phyloP scores from a whole-genome alignment of 2,329 filamentous ascomycete species.

The Massarina eburnea region DNA sequence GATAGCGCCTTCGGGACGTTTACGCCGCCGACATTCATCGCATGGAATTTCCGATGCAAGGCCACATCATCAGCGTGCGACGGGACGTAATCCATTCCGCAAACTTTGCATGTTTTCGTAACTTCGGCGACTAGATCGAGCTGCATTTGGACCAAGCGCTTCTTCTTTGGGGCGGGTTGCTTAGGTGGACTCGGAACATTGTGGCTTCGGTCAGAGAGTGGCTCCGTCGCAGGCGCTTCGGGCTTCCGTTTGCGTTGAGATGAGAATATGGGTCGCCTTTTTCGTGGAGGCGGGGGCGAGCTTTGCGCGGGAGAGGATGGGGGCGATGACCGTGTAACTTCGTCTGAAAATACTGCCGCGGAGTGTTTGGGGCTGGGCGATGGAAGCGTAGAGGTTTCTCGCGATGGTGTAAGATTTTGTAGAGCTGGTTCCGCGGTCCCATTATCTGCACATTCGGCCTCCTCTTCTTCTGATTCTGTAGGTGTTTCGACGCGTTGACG shows the following conservation, averaged over 20 bases:
- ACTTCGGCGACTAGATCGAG: slow-evolving; percentile 60
- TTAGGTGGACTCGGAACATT: slow-evolving; percentile 36
- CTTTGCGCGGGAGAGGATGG: slow-evolving; percentile 32
- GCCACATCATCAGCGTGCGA: slow-evolving; percentile 63
- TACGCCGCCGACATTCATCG: slow-evolving; percentile 62
- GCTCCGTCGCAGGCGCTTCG: slow-evolving; percentile 14
- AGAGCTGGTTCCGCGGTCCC: not conserved
- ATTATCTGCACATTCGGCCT: slow-evolving; percentile 15
- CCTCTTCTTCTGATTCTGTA: slow-evolving; percentile 5
- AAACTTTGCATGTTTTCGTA: slow-evolving; percentile 60
- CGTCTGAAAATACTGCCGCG: slow-evolving; percentile 46
- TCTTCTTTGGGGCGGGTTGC: slow-evolving; percentile 30
- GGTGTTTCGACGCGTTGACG: slow-evolving; percentile 37
- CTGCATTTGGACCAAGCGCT: slow-evolving; percentile 59
- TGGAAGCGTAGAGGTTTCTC: slow-evolving; percentile 15
- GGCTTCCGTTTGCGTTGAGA: slow-evolving; percentile 36
- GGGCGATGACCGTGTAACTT: slow-evolving; percentile 29
- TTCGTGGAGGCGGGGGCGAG: slow-evolving; percentile 25
- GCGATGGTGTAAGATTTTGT: slow-evolving; percentile 6
- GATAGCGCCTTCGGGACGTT: slow-evolving; percentile 62
- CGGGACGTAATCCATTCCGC: slow-evolving; percentile 68
- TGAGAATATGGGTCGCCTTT: slow-evolving; percentile 53
- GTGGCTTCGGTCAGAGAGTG: slow-evolving; percentile 28
- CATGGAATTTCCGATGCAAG: slow-evolving; percentile 66
- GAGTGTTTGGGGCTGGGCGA: slow-evolving; percentile 37